Evolutionary conservation across 352 stramenopile genomes (phyloP), one percentile per base, ranked within the genome.

Genomic region (Hyaloperonospora arabidopsidis): DNA sequence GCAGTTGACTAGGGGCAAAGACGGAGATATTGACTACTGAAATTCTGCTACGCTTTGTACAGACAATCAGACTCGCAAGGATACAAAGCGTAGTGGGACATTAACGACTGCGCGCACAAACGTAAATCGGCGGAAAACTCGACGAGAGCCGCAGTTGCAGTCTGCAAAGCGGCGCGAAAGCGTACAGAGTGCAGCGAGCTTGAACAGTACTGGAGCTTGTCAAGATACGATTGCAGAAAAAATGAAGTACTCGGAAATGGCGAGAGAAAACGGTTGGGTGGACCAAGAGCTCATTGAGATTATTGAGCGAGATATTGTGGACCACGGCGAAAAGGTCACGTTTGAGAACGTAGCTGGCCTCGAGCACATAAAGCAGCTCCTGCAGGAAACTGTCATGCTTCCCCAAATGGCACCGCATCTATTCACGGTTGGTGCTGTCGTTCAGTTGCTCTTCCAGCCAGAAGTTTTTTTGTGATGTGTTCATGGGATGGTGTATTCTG

Each of bases 241-340:
- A 61, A 54, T 72, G 14, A 89, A 88, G 52, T 90, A 92, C 66
- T 87, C 76, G 2, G 83, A 93, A 4, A 22, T 93, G 4, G 84
- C 79, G 0, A 79, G 71, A 43, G 81, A 93, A 21, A 73, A 83
- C 21, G 79, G 69, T 7, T 87, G 70, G 78, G 77, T 73, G 1
- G 81, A 93, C 41, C 57, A 88, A 49, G 79, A 93, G 45, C 77
- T 93, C 21, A 89, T 93, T 46, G 79, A 92, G 66, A 78, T 75
- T 48, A 92, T 93, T 40, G 84, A 93, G 48, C 72, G 82, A n/a
- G 84, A 93, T 50, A 92, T 93, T 39, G 81, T 93, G 2, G 79
- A 93, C 53, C 76, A 74, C 0, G 76, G 71, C 1, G 63, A 84
- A 10, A 84, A 74, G 10, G 76, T 87, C 59, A 79, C 72, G 19